A percentile compares a stretch with the other conserved stretches of the same genome.
Conservation (phyloP, 495 filamentous ascomycete genomes). For the Neurospora tetrasperma region DNA sequence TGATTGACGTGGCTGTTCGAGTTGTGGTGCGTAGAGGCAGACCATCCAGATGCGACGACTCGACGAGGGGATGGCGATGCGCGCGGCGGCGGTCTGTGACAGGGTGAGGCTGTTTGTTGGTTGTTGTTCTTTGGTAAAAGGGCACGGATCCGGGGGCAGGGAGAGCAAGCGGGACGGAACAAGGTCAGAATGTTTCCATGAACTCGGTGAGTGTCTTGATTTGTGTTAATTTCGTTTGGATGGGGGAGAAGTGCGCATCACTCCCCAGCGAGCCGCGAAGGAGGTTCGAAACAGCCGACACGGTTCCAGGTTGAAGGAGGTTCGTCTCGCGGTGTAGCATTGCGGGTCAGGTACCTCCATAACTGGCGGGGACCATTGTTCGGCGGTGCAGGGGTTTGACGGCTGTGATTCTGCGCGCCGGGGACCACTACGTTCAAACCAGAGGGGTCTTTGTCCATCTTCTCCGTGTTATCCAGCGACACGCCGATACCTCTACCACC, state of each 20-base stretch:
- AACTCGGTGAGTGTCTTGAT: background rate
- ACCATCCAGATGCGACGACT: background rate
- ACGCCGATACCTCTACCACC: background rate
- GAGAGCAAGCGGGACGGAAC: background rate
- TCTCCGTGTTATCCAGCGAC: background rate
- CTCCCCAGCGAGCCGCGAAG: background rate
- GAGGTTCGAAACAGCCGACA: background rate
- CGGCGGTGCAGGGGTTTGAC: background rate
- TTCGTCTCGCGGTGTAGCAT: constrained; percentile 1
- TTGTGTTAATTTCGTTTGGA: background rate
- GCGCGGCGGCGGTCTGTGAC: background rate
- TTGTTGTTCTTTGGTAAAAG: background rate
- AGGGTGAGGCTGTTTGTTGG: background rate
- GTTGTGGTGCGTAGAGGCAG: background rate
- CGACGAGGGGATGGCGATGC: background rate
- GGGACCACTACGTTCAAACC: background rate
- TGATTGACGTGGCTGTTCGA: background rate
- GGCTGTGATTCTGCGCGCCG: background rate
- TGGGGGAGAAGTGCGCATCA: background rate
- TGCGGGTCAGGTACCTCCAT: background rate
- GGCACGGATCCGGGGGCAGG: background rate
- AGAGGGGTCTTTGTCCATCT: background rate
- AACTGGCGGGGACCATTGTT: background rate
- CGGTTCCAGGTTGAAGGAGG: constrained; percentile 1
- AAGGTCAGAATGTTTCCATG: background rate